Evolutionary conservation across 495 filamentous ascomycete genomes (phyloP).

Genomic region (Xylaria telfairii): DNA sequence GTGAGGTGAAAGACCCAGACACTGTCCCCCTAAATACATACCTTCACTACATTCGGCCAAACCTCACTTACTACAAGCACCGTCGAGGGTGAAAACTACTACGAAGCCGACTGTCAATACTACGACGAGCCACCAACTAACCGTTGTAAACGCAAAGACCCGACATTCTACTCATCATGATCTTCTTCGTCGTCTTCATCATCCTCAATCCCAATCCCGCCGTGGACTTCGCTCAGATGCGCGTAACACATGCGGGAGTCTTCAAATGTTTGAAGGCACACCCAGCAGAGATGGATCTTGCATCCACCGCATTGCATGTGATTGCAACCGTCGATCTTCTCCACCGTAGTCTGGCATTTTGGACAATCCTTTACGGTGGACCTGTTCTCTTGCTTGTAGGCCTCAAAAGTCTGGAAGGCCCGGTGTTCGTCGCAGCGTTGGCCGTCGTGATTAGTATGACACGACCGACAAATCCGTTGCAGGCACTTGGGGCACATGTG

Average conservation of each 20-base stretch:
- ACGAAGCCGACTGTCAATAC: not conserved
- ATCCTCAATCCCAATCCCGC: not conserved
- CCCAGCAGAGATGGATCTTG: conserved; percentile 38
- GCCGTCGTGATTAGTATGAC: conserved; percentile 39
- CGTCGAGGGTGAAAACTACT: not conserved
- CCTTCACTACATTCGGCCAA: not conserved
- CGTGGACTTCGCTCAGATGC: not conserved
- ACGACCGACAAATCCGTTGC: conserved; percentile 36
- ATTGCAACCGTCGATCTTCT: conserved; percentile 35
- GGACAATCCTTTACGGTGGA: conserved; percentile 13
- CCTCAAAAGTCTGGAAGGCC: conserved; percentile 23
- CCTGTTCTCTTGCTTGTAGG: conserved; percentile 9
- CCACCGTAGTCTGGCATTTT: conserved; percentile 1
- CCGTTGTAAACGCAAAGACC: not conserved
- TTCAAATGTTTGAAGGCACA: conserved; percentile 32
- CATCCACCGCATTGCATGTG: conserved; percentile 38
- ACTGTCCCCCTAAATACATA: not conserved
- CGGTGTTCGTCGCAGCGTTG: conserved; percentile 36
- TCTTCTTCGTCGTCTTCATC: not conserved
- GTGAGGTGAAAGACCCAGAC: not conserved
- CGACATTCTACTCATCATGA: not conserved
- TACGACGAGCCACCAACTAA: not conserved
- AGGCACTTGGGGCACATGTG: conserved; percentile 37
- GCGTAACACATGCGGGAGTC: conserved; percentile 18
- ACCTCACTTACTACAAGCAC: not conserved